Base-by-base conservation (phyloP, 2,329 filamentous ascomycete genomes). In the Colletotrichum lini region DNA sequence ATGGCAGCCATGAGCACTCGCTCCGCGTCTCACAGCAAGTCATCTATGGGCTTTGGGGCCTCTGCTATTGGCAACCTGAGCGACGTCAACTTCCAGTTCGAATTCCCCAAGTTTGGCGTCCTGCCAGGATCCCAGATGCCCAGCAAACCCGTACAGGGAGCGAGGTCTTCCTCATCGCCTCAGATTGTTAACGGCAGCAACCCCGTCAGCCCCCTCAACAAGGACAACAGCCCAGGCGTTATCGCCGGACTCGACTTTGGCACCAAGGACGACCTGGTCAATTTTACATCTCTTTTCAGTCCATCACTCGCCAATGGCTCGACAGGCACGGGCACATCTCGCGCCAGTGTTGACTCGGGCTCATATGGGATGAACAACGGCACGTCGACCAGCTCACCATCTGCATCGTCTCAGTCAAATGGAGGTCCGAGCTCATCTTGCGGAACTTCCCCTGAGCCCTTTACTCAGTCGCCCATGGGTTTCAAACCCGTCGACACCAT, bases 101-200 rank as follows among this genome's bases (percentile, higher is more conserved):
- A 98, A 75, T 98, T 98, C 74, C 96, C 96, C 74, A 95, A 93
- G 79, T 98, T 99, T 77, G 96, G 96, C 57, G 88, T 91, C 70
- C 87, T 97, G 35, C 88, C 89, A 0, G 86, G 88, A 6, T 83
- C 86, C 9, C 76, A 79, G 1, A 57, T 73, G 40, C 71, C 74
- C 61, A 78, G 73, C 70, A 79, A 78, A 67, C 72, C 70, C 13
- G 61, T 49, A 8, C 71, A 23, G 44, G 64, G 18, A 42, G 10
- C 57, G 65, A 64, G 23, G 21, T 54, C 65, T 9, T 70, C 49
- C 23, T 64, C 73, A 72, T 58, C 75, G 66, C 62, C 64, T 62
- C 72, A 54, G 66, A 44, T 52, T 45, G 64, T 56, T 44, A 56
- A 58, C 64, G 77, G 75, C 42, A 80, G 78, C 44, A 78, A 78